Conservation (phyloP, 495 filamentous ascomycete species). For the Neurospora sp. region DNA sequence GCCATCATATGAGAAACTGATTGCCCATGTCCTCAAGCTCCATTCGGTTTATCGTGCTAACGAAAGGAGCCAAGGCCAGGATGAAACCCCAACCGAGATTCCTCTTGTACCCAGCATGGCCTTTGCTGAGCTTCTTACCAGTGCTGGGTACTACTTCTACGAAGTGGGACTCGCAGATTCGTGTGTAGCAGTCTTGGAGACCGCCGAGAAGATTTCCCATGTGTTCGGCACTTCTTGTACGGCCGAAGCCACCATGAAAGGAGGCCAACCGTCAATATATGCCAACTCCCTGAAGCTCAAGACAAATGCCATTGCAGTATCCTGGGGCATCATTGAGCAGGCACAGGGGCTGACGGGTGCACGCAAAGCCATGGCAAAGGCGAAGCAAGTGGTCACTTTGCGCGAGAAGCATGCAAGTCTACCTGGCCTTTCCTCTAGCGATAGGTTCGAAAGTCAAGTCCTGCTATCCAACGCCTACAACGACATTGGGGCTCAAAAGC, state of each 20-base stretch:
- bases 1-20: background rate
- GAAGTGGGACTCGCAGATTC: background rate
- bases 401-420: background rate
- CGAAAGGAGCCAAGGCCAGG: background rate
- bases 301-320: background rate
- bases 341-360: background rate
- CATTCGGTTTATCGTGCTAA: background rate
- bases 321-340: background rate
- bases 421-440: background rate
- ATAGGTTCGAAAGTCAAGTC: background rate
- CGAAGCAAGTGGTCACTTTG: background rate
- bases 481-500: background rate
- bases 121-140: background rate
- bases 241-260: background rate
- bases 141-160: background rate
- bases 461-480: background rate
- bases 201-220: background rate
- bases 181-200: background rate
- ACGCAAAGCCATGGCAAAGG: background rate
- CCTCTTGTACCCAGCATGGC: background rate
- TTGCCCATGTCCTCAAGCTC: background rate
- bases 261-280: background rate
- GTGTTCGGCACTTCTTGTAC: background rate
- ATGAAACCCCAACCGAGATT: background rate
- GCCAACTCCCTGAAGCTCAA: background rate